Evolutionary conservation across 768 basidiomycete species (phyloP).

Genomic region (Sporobolomyces roseus): DNA sequence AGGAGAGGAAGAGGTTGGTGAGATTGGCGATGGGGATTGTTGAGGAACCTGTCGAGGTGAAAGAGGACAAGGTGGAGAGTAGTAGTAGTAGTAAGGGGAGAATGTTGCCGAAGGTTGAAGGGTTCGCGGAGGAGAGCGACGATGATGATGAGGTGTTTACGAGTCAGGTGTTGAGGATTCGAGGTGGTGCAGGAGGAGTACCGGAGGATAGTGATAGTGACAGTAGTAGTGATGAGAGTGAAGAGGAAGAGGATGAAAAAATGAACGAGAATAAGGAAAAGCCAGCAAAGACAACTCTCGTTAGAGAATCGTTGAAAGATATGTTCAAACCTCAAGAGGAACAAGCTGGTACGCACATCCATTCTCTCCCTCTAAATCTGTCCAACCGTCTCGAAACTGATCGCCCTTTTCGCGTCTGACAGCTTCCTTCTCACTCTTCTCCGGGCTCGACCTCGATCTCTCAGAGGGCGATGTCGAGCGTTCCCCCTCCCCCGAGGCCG

Average conservation of each 20-base stretch:
- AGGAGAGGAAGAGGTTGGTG: background rate
- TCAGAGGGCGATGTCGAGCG: slow-evolving; percentile 7
- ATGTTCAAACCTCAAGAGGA: slow-evolving; percentile 38
- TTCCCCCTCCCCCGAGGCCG: slow-evolving; percentile 4
- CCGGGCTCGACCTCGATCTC: slow-evolving; percentile 38
- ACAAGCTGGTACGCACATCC: slow-evolving; percentile 8
- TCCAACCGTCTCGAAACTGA: background rate
- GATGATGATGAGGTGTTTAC: slow-evolving; percentile 18
- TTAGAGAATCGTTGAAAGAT: slow-evolving; percentile 20
- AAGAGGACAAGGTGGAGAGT: background rate
- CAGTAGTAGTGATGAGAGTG: slow-evolving; percentile 1
- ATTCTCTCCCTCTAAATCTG: background rate
- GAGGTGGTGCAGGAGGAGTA: slow-evolving; percentile 27
- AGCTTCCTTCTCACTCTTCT: slow-evolving; percentile 34
- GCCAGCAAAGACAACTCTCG: background rate
- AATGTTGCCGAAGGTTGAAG: slow-evolving; percentile 32
- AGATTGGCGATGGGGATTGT: background rate
- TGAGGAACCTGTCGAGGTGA: background rate
- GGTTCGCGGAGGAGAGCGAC: slow-evolving; percentile 33
- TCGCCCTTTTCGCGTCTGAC: background rate
- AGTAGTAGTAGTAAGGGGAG: no score
- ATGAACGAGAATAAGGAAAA: background rate
- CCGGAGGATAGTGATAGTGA: slow-evolving; percentile 1
- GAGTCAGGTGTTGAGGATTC: slow-evolving; percentile 9
- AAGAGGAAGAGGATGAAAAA: background rate